A percentile compares a stretch with the other conserved stretches of the same genome.
These are phyloP conservation scores for Trichosanthes cucumerina DNA, from an alignment of 306 rosid species.

Conservation along the genomic window DNA sequence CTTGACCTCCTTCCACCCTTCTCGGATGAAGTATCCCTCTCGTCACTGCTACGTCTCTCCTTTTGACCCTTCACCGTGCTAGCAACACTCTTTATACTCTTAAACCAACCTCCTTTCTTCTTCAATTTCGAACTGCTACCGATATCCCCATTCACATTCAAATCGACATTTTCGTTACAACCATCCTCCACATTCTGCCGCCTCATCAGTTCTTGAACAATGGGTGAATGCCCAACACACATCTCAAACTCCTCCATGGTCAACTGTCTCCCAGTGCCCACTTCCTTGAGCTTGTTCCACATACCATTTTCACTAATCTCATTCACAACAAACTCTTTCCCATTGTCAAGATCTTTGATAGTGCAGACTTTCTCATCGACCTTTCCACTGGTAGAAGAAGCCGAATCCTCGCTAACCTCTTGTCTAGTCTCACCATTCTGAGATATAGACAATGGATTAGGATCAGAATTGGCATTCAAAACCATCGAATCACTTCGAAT, in stretches of 20 bases:
- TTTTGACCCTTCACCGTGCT: constrained; percentile 51
- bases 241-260: constrained; percentile 97
- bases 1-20: constrained; percentile 90
- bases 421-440: constrained; percentile 13
- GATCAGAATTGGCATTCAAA: constrained; percentile 19
- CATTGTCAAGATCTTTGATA: constrained; percentile 86
- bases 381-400: constrained; percentile 17
- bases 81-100: constrained; percentile 65
- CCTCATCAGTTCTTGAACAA: constrained; percentile 92
- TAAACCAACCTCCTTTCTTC: constrained; percentile 82
- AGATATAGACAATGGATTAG: neutral
- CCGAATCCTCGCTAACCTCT: constrained; percentile 21
- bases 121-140: constrained; percentile 39
- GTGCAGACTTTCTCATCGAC: constrained; percentile 43
- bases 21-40: constrained; percentile 84
- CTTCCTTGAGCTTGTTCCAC: constrained; percentile 72
- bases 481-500: constrained; percentile 25
- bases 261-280: constrained; percentile 80
- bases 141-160: constrained; percentile 24
- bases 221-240: constrained; percentile 92
- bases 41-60: constrained; percentile 81
- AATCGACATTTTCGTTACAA: constrained; percentile 22
- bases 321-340: constrained; percentile 86
- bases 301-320: constrained; percentile 72
- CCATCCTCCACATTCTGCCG: constrained; percentile 70